A percentile compares a stretch with the other conserved stretches of the same genome.
These are phyloP conservation scores for Eucalyptus sideroxylon DNA, from an alignment of 345 rosid genomes.

Conservation along the genomic window DNA sequence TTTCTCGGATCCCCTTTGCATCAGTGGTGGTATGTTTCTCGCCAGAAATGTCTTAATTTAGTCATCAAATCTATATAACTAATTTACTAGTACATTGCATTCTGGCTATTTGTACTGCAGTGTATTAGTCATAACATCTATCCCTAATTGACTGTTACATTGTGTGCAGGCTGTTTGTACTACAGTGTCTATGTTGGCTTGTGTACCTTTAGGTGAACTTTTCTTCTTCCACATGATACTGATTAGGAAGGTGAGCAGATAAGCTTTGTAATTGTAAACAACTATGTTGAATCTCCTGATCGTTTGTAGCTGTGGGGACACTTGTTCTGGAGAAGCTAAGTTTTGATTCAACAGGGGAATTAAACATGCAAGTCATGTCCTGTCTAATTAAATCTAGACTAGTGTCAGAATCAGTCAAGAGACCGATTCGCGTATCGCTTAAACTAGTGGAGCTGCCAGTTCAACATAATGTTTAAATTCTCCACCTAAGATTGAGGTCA, in stretches of 20 bases:
- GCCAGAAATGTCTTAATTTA: not conserved
- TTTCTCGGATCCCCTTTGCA: conserved; percentile 92
- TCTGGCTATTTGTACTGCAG: not conserved
- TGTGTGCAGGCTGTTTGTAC: conserved; percentile 71
- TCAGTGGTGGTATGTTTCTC: conserved; percentile 70
- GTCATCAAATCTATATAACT: not conserved
- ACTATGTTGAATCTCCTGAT: not conserved
- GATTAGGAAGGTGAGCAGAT: conserved; percentile 68
- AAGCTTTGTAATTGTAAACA: not conserved
- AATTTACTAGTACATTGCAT: not conserved
- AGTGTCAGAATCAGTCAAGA: not conserved
- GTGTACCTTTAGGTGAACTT: conserved; percentile 87
- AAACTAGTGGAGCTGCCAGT: not conserved
- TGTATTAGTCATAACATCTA: not conserved
- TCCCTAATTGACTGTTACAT: not conserved
- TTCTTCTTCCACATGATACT: conserved; percentile 94
- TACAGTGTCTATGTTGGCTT: conserved; percentile 79
- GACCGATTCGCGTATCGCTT: not conserved
- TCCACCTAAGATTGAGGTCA: not conserved
- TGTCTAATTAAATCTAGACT: not conserved
- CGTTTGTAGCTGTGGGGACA: not conserved
- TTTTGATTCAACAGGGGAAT: not conserved
- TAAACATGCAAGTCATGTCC: not conserved
- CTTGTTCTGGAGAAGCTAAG: not conserved
- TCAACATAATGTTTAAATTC: not conserved